Evolutionary conservation across 768 basidiomycete genomes (phyloP).

Genomic region (Phanerochaete sordida): DNA sequence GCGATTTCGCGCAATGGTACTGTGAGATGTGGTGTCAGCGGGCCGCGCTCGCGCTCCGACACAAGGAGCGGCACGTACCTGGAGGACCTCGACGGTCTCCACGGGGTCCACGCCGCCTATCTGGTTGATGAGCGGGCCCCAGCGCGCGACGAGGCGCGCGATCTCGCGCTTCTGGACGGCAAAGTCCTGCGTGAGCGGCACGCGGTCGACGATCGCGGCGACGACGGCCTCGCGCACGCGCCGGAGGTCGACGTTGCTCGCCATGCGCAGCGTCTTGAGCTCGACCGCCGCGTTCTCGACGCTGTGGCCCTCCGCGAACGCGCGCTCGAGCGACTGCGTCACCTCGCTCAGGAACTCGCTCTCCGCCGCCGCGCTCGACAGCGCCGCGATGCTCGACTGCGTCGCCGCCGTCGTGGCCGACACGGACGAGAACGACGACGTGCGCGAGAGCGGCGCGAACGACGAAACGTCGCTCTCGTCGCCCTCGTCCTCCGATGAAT

Average conservation of each 20-base stretch:
- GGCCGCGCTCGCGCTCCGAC: neutral
- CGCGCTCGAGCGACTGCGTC: constrained; percentile 82
- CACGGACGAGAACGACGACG: constrained; percentile 48
- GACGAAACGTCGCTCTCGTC: constrained; percentile 32
- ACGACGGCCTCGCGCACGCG: constrained; percentile 88
- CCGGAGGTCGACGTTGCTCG: constrained; percentile 87
- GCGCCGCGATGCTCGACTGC: constrained; percentile 38
- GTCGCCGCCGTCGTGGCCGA: constrained; percentile 37
- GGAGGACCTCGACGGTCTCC: constrained; percentile 74
- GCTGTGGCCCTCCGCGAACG: constrained; percentile 87
- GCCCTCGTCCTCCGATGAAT: constrained; percentile 36
- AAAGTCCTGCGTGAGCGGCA: constrained; percentile 54
- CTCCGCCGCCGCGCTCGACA: constrained; percentile 42
- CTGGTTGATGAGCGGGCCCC: constrained; percentile 79
- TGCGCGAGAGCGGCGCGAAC: constrained; percentile 32
- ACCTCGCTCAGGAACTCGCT: constrained; percentile 77
- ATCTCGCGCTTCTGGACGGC: constrained; percentile 64
- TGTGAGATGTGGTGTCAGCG: constrained; percentile 23
- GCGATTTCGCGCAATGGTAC: constrained; percentile 63
- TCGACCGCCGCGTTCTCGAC: constrained; percentile 94
- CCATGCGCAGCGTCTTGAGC: constrained; percentile 95
- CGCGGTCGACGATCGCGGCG: constrained; percentile 72
- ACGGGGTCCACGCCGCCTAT: constrained; percentile 83
- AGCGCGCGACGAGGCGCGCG: constrained; percentile 58
- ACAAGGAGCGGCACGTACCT: constrained; percentile 42